A percentile compares a stretch with the other conserved stretches of the same genome.
Evolutionary conservation across 73 alveolate genomes (phyloP).

Genomic region (Effrenium voratum): DNA sequence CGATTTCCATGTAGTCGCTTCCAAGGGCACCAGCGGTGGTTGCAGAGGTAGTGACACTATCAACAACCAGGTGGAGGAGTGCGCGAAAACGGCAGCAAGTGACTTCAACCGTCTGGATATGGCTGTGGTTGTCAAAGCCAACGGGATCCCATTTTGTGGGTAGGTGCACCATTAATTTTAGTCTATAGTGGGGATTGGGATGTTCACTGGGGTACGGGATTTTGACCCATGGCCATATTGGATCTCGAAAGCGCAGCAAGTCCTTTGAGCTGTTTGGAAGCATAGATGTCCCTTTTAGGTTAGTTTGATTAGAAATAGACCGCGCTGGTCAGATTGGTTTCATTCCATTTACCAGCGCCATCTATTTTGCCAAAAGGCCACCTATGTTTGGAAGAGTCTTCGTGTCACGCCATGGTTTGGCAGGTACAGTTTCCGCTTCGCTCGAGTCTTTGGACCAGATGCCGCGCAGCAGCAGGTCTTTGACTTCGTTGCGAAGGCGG

Average conservation of each 20-base stretch:
- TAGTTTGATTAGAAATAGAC: neutral
- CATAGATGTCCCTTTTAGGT: neutral
- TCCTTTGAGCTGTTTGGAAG: neutral
- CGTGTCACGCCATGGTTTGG: neutral
- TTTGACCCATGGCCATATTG: neutral
- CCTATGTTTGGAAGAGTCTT: too few relatives aligned
- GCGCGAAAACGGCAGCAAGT: neutral
- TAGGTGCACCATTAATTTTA: neutral
- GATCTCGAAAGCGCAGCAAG: neutral
- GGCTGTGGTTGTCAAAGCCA: too few relatives aligned
- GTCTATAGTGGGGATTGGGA: neutral
- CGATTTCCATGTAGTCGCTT: neutral
- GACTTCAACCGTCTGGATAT: too few relatives aligned
- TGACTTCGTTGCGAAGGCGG: slow-evolving; percentile 44
- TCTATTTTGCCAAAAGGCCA: neutral
- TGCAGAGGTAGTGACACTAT: slow-evolving; percentile 29
- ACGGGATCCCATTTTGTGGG: neutral
- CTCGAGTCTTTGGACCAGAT: slow-evolving; percentile 58
- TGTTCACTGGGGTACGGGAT: neutral
- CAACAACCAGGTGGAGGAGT: slow-evolving; percentile 76
- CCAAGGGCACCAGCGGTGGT: neutral
- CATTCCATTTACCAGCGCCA: neutral
- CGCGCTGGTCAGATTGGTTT: neutral
- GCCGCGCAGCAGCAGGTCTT: slow-evolving; percentile 68
- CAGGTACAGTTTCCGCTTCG: slow-evolving; percentile 72